Evolutionary conservation across 1,284 basidiomycete genomes (phyloP).

Genomic region (Marasmius tenuissimus): DNA sequence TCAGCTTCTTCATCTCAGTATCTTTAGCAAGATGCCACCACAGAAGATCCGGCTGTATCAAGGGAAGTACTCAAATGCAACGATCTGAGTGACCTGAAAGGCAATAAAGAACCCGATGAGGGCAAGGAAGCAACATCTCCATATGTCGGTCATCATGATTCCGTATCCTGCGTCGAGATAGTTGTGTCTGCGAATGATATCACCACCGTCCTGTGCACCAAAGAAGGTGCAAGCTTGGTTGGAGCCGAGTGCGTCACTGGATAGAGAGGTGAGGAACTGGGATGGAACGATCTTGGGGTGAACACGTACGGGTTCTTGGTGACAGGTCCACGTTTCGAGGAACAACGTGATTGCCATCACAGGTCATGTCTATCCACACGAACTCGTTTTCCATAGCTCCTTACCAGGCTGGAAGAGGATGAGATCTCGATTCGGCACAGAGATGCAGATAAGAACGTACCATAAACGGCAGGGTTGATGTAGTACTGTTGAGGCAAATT

Average conservation of each 20-base stretch:
- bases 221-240: conserved; percentile 73
- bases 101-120: conserved; percentile 62
- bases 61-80: conserved; percentile 63
- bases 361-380: conserved; percentile 64
- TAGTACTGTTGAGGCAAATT: conserved; percentile 55
- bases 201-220: conserved; percentile 51
- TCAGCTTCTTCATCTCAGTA: conserved; percentile 60
- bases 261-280: neutral
- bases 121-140: conserved; percentile 61
- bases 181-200: conserved; percentile 47
- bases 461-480: conserved; percentile 77
- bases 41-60: conserved; percentile 49
- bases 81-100: conserved; percentile 65
- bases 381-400: conserved; percentile 86
- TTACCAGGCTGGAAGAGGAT: conserved; percentile 54
- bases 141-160: conserved; percentile 51
- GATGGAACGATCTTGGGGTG: neutral
- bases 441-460: conserved; percentile 30
- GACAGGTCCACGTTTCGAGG: conserved; percentile 67
- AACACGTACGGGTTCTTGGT: conserved; percentile 66
- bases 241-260: conserved; percentile 49
- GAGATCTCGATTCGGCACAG: neutral
- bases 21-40: conserved; percentile 72
- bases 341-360: conserved; percentile 68
- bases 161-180: conserved; percentile 64